Evolutionary conservation across 768 basidiomycete species (phyloP), one percentile per base, ranked within the genome.

Genomic region (Russula olivacea): DNA sequence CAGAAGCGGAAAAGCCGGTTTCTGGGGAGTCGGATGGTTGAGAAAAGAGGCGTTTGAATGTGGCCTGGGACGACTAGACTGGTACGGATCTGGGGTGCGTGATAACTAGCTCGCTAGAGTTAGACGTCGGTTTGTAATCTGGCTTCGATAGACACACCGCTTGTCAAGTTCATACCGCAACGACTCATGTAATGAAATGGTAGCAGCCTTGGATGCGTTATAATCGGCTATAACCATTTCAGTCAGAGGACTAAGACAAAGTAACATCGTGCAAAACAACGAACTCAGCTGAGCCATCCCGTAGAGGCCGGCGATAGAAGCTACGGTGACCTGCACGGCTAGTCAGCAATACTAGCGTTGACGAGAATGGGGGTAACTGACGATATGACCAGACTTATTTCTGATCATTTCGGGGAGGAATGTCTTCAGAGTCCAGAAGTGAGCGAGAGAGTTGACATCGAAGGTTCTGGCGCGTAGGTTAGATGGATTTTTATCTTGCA

Each of bases 391-490:
- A 3, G 75, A 74, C 55, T 89, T 89, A 41, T 76, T 76, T 70
- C 82, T 83, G 57, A 98, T 78, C 84, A 99, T 88, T 32, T 80
- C 80, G 8, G 97, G 97, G 28, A 99, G 79, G 80, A 99, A 98
- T 1, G 91, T 89, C 70, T 96, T 94, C 64, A 97, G 73, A 4
- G 85, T 89, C 89, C 91, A 97, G 73, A 91, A 98, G 72, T 97
- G 91, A 19, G 90, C 82, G 0, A 97, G 74, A 4, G 87, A 86
- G 71, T 99, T 99, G 56, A 93, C 88, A 15, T 84, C 84, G 69
- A 97, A 93, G 0, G 95, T 96, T 69, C 96, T 97, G 23, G 51
- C 9, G 17, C 9, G 17, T n/a, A 9, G 23, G 36, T 36, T n/a
- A 51, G 48, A 30, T 4, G 17, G 52, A 21, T 30, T 28, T 8